Base-by-base conservation (phyloP, 257 asterid genomes). In the Handroanthus guayacan region DNA sequence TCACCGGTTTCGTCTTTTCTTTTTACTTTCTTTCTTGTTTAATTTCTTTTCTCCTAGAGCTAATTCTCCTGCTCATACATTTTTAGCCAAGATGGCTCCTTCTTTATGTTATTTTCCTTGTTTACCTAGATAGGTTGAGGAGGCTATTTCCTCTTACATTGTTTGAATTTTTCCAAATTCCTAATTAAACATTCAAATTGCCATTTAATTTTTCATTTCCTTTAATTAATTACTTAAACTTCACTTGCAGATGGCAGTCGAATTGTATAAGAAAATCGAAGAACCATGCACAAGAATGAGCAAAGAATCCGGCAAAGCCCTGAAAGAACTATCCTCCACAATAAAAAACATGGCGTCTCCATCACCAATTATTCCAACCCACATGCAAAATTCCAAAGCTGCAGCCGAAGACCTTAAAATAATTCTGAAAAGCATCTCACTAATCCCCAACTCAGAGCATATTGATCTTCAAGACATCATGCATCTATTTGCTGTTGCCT, bases 401-500 rank as follows among this genome's bases (percentile, higher is more conserved):
- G 92, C 89, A 9, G 38, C 86, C 2, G 77, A 79, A 12, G 86
- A 85, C 17, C 83, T 90, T 4, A 78, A 72, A 11, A 38, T 0
- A 55, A 54, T 77, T 12, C 83, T 93, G 0, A 37, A 82, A n/a
- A 48, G 18, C 67, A 38, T 79, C 12, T 45, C 77, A 1, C 37
- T 58, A 4, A 75, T 76, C 25, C 10, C 74, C 9, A 82, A 82
- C 31, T 25, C 31, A 60, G 16, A 80, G 13, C 31, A 25, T 25
- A 25, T 25, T 25, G 79, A 81, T 12, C 77, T 88, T 2, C 71
- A 76, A 43, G 86, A 88, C 31, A 74, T 85, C 45, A 60, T 89
- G 16, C 95, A 88, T 3, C 60, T 75, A 1, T 80, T 89, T 2
- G 83, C 92, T 2, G 62, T 82, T 5, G 89, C 93, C 0, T 89